Evolutionary conservation across 2,329 filamentous ascomycete species (phyloP).

Genomic region (Arthrobotrys musiformis): DNA sequence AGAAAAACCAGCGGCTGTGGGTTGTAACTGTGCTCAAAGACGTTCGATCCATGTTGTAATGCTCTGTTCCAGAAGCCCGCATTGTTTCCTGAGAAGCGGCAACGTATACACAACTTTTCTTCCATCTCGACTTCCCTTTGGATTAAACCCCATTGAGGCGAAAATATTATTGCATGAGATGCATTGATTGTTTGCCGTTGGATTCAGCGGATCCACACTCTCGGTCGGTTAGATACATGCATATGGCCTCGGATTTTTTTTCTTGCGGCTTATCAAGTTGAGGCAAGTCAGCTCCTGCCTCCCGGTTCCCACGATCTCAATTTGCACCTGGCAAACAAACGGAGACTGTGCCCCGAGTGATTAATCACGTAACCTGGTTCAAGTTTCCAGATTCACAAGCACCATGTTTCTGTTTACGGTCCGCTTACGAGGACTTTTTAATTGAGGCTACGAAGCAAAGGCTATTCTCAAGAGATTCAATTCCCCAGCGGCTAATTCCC

Average conservation of each 20-base stretch:
- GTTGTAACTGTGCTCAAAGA: neutral
- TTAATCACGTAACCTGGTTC: constrained; percentile 21
- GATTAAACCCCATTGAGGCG: constrained; percentile 12
- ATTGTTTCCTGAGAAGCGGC: constrained; percentile 2
- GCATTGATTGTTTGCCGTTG: constrained; percentile 34
- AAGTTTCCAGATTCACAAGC: constrained; percentile 36
- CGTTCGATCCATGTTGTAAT: neutral
- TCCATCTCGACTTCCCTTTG: neutral
- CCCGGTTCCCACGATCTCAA: constrained; percentile 19
- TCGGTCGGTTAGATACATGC: constrained; percentile 28
- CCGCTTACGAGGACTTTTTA: constrained; percentile 26
- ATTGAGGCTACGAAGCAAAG: neutral
- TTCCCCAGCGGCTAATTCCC: constrained; percentile 42
- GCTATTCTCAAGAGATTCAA: constrained; percentile 16
- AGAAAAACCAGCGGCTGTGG: constrained; percentile 16
- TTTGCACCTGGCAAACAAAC: constrained; percentile 1
- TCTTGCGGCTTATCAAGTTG: neutral
- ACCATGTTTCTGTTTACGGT: constrained; percentile 18
- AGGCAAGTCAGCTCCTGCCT: constrained; percentile 10
- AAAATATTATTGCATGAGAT: constrained; percentile 23
- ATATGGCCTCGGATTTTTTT: constrained; percentile 28
- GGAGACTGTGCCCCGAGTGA: neutral
- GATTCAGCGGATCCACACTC: constrained; percentile 6
- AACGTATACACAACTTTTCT: neutral
- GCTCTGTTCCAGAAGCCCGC: neutral